phyloP scores from a whole-genome alignment of 1,139 yeast genomes.

The Kodamaea plutei region DNA sequence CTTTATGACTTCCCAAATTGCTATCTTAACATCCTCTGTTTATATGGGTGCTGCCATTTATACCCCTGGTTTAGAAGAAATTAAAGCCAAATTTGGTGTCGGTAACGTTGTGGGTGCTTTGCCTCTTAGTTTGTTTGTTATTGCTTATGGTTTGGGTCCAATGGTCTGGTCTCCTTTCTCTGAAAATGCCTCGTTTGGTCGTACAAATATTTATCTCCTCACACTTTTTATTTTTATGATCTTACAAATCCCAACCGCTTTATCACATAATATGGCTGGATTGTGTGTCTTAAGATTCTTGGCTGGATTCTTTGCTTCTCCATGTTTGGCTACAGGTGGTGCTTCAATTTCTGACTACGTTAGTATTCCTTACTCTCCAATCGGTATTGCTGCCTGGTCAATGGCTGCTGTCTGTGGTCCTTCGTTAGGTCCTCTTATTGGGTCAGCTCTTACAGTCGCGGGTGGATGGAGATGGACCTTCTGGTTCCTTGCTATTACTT shows the following conservation, averaged over 20 bases:
- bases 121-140: slow-evolving; percentile 34
- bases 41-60: slow-evolving; percentile 62
- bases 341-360: slow-evolving; percentile 31
- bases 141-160: slow-evolving; percentile 40
- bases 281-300: slow-evolving; percentile 30
- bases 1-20: slow-evolving; percentile 35
- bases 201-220: slow-evolving; percentile 37
- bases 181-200: slow-evolving; percentile 46
- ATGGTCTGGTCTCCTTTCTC: slow-evolving; percentile 36
- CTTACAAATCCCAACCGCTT: slow-evolving; percentile 31
- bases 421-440: slow-evolving; percentile 34
- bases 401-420: slow-evolving; percentile 37
- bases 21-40: slow-evolving; percentile 47
- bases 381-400: slow-evolving; percentile 33
- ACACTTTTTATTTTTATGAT: slow-evolving; percentile 29
- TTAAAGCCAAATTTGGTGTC: slow-evolving; percentile 27
- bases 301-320: slow-evolving; percentile 34
- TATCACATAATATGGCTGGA: slow-evolving; percentile 26
- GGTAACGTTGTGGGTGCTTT: slow-evolving; percentile 24
- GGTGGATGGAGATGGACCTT: slow-evolving; percentile 39
- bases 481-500: slow-evolving; percentile 33
- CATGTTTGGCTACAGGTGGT: slow-evolving; percentile 36
- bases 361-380: slow-evolving; percentile 25
- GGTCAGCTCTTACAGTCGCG: slow-evolving; percentile 26
- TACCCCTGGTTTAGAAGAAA: slow-evolving; percentile 46